These are phyloP conservation scores for Urostyla sp. DNA, from an alignment of 73 alveolate genomes.

Conservation along the genomic window DNA sequence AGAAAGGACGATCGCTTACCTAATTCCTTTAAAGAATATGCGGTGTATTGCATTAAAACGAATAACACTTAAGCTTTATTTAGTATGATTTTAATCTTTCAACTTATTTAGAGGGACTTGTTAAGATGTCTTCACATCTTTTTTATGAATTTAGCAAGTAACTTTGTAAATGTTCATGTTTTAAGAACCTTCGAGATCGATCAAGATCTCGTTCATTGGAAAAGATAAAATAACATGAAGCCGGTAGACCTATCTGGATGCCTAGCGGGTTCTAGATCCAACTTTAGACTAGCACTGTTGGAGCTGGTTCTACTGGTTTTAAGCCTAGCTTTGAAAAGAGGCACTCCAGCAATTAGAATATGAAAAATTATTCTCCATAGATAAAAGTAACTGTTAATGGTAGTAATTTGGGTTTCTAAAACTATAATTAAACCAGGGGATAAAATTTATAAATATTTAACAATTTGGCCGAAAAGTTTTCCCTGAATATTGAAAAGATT, in stretches of 20 bases:
- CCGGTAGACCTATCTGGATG: constrained; percentile 36
- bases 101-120: constrained; percentile 19
- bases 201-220: neutral
- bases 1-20: constrained; percentile 14
- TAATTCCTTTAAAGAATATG: constrained; percentile 45
- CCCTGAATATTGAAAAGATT: too few relatives aligned
- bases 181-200: neutral
- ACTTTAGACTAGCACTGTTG: neutral
- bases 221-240: neutral
- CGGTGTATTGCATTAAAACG: constrained; percentile 45
- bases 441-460: too few relatives aligned
- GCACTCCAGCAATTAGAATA: neutral
- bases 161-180: constrained; percentile 6
- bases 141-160: constrained; percentile 11
- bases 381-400: neutral
- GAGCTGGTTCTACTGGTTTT: neutral
- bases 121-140: constrained; percentile 28
- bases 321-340: too few relatives aligned
- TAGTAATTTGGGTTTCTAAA: neutral
- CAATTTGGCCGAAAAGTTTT: too few relatives aligned
- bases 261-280: constrained; percentile 11
- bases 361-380: constrained; percentile 6
- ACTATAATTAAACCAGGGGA: neutral
- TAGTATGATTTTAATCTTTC: neutral
- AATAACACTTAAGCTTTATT: constrained; percentile 36